phyloP scores from a whole-genome alignment of 441 rosid genomes.

The Capsella rubella region DNA sequence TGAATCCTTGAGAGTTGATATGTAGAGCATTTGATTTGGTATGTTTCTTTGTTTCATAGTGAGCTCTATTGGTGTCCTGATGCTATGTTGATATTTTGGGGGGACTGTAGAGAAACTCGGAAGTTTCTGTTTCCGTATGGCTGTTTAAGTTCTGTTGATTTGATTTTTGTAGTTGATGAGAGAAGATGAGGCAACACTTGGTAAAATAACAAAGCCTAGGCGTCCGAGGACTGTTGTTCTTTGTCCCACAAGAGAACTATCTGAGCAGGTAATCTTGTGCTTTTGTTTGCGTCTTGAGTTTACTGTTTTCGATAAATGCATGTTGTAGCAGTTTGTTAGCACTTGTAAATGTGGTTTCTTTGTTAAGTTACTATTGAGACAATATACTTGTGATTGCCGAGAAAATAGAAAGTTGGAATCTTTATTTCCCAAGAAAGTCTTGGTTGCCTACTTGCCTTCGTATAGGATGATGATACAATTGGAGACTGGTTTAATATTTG shows the following conservation, averaged over 20 bases:
- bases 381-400: not conserved
- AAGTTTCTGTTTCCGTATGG: not conserved
- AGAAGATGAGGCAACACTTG: conserved; percentile 72
- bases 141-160: not conserved
- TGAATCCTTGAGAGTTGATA: no score
- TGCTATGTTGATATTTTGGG: not conserved
- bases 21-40: not conserved
- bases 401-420: not conserved
- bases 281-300: conserved; percentile 5
- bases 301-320: not conserved
- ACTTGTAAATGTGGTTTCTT: not conserved
- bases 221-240: conserved; percentile 93
- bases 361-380: conserved; percentile 6
- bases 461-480: not conserved
- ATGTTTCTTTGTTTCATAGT: conserved; percentile 1
- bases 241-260: conserved; percentile 91
- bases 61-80: not conserved
- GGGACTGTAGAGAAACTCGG: not conserved
- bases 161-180: conserved; percentile 72
- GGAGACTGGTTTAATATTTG: not conserved
- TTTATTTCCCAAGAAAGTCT: not conserved
- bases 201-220: conserved; percentile 78
- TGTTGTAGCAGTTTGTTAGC: not conserved
- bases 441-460: conserved; percentile 5
- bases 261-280: conserved; percentile 67